These are phyloP conservation scores for Bruguiera gymnorhiza DNA, from an alignment of 345 rosid species.

Conservation along the genomic window DNA sequence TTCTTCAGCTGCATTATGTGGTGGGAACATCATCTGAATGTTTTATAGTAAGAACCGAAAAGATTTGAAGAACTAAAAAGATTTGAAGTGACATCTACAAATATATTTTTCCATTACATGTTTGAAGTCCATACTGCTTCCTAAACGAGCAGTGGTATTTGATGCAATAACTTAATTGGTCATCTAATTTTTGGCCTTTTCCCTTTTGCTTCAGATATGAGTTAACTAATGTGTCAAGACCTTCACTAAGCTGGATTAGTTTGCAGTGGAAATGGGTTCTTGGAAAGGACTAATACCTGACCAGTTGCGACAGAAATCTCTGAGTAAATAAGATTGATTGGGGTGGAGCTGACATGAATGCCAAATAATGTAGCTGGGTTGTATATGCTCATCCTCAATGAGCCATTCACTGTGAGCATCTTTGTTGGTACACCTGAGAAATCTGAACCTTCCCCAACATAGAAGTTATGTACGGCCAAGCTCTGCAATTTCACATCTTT, in stretches of 20 bases:
- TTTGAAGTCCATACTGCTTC: no score
- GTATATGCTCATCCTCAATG: conserved; percentile 56
- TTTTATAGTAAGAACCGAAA: no score
- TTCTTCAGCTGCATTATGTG: conserved; percentile 56
- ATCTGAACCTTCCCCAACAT: conserved; percentile 69
- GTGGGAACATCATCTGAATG: not conserved
- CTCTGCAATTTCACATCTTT: conserved; percentile 45
- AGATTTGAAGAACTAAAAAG: no score
- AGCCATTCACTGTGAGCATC: conserved; percentile 62
- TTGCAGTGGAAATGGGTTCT: not conserved
- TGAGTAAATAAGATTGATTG: conserved; percentile 54
- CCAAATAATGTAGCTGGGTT: conserved; percentile 79
- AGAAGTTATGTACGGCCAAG: conserved; percentile 50
- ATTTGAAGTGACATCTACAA: no score
- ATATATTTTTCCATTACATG: no score
- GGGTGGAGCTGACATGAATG: conserved; percentile 64
- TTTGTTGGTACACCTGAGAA: conserved; percentile 69
- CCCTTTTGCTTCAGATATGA: not conserved
- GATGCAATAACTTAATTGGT: not conserved
- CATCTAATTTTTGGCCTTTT: not conserved
- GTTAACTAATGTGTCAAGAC: not conserved
- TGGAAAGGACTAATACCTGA: conserved; percentile 37
- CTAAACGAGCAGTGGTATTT: no score
- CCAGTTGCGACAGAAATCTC: conserved; percentile 60
- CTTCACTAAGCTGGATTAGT: not conserved